Percentiles rank a stretch among this genome's conserved stretches.
These are phyloP conservation scores for Casuarina cunninghamiana DNA, from an alignment of 306 rosid species.

Conservation along the genomic window DNA sequence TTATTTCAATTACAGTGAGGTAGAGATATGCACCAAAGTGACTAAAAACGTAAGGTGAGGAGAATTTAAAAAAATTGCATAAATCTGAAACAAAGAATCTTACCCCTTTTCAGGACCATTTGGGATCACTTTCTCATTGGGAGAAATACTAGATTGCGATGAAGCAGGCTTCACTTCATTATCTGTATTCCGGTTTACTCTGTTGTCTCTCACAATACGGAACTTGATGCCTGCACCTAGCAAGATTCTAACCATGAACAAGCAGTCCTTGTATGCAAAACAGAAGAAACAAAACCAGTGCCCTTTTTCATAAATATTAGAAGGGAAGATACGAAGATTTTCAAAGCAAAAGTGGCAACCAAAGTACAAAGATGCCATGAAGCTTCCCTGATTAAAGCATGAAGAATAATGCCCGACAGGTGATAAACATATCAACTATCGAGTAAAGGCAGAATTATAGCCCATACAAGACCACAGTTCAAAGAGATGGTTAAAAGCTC, in stretches of 20 bases:
- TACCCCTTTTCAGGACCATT: conserved; percentile 67
- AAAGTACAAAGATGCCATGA: not conserved
- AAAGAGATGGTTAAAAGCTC: not conserved
- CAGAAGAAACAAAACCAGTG: not conserved
- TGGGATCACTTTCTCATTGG: conserved; percentile 33
- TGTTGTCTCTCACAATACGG: conserved; percentile 92
- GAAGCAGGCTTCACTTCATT: conserved; percentile 68
- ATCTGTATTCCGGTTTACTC: conserved; percentile 55
- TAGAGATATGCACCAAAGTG: not conserved
- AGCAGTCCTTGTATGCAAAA: conserved; percentile 1
- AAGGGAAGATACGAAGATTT: not conserved
- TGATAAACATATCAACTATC: not conserved
- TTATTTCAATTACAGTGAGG: not conserved
- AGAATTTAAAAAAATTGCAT: not conserved
- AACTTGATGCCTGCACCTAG: conserved; percentile 66
- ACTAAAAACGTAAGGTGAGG: not conserved
- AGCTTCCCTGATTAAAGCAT: not conserved
- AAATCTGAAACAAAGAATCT: conserved; percentile 18
- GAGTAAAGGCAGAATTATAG: not conserved
- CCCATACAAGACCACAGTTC: not conserved
- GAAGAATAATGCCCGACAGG: not conserved
- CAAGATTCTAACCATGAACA: conserved; percentile 32
- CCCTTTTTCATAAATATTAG: not conserved
- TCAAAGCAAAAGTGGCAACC: not conserved
- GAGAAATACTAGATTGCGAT: conserved; percentile 36